phyloP scores from a whole-genome alignment of 208 protist species.

The Wallacemonas sp. region DNA sequence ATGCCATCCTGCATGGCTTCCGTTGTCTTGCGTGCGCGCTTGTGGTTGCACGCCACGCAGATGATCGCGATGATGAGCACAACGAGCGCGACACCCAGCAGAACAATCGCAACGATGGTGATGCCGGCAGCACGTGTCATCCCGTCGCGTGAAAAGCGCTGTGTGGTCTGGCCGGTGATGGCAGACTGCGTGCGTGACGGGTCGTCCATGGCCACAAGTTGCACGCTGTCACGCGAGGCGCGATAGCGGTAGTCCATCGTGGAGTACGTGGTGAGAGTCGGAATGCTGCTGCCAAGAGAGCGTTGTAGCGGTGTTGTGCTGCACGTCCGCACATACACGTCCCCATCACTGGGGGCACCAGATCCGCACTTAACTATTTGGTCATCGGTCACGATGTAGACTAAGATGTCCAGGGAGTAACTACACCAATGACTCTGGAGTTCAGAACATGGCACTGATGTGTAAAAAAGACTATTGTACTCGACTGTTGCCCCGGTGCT shows the following conservation, averaged over 20 bases:
- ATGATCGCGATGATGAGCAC: not conserved
- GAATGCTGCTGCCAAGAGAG: not conserved
- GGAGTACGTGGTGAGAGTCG: not conserved
- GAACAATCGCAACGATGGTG: not conserved
- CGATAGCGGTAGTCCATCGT: slow-evolving; percentile 2
- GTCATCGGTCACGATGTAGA: no score
- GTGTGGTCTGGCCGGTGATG: not conserved
- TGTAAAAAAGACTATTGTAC: no score
- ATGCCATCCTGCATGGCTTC: not conserved
- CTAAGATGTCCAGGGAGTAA: no score
- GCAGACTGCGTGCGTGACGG: not conserved
- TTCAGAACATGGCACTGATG: no score
- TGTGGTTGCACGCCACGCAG: not conserved
- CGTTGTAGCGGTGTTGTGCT: not conserved
- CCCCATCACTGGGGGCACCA: no score
- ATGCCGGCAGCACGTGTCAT: not conserved
- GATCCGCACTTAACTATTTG: no score
- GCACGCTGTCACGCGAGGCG: not conserved
- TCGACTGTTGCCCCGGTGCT: no score
- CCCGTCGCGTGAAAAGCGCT: not conserved
- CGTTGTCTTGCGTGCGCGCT: not conserved
- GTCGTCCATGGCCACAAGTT: not conserved
- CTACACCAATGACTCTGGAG: no score
- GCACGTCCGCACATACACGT: not conserved
- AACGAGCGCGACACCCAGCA: not conserved